Evolutionary conservation across 2,329 filamentous ascomycete genomes (phyloP).

Genomic region (Colletotrichum sp.): DNA sequence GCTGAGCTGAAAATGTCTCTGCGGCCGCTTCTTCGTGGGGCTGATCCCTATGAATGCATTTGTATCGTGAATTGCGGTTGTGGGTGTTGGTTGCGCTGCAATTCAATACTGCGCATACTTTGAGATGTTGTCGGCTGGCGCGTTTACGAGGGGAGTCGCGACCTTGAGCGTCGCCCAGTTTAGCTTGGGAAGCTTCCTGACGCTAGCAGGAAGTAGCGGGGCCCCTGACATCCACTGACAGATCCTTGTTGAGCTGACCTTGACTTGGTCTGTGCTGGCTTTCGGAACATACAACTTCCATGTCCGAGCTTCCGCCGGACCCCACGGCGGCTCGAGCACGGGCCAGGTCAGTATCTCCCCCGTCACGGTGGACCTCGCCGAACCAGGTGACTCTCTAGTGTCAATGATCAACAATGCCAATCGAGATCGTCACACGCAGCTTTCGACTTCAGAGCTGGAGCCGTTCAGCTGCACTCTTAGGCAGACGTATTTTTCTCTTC

Average conservation of each 20-base stretch:
- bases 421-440: not conserved
- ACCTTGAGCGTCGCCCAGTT: not conserved
- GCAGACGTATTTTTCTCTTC: not conserved
- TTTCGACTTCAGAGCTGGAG: not conserved
- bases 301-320: no score
- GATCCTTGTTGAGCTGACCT: not conserved
- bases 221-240: constrained; percentile 8
- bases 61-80: not conserved
- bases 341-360: not conserved
- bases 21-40: not conserved
- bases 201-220: constrained; percentile 2
- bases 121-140: constrained; percentile 12
- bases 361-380: not conserved
- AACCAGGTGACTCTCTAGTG: not conserved
- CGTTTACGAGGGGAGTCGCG: constrained; percentile 14
- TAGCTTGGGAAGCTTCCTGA: constrained; percentile 17
- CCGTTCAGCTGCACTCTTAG: not conserved
- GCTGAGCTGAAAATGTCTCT: not conserved
- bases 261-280: not conserved
- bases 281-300: not conserved
- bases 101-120: constrained; percentile 1
- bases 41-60: not conserved
- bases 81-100: not conserved
- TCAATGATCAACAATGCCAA: not conserved
- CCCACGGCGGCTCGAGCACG: not conserved